These are phyloP conservation scores for Marasmius oreades DNA, from an alignment of 1,284 basidiomycete genomes.

Conservation along the genomic window DNA sequence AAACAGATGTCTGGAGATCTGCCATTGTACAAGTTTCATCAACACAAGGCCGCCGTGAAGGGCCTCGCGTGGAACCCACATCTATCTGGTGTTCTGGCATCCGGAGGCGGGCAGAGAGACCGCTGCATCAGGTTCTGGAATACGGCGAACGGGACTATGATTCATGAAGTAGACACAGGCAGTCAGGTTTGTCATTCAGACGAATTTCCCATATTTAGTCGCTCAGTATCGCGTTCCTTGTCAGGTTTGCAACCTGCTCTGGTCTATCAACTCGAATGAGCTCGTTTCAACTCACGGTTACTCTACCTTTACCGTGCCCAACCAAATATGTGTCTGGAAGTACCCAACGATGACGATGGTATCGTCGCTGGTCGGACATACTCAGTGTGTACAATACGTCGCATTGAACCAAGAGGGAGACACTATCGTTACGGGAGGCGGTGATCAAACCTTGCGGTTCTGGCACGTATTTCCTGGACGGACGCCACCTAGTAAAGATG, in stretches of 20 bases:
- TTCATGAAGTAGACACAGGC: conserved; percentile 86
- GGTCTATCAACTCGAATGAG: conserved; percentile 96
- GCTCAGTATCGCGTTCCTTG: conserved; percentile 7
- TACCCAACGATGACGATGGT: conserved; percentile 93
- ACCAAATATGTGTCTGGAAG: conserved; percentile 98
- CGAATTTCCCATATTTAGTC: not conserved
- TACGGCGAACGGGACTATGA: conserved; percentile 82
- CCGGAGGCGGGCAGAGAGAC: conserved; percentile 94
- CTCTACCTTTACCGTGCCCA: conserved; percentile 88
- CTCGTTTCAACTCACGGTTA: conserved; percentile 97
- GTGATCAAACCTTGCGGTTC: conserved; percentile 94
- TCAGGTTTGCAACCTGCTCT: conserved; percentile 95
- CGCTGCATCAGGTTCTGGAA: conserved; percentile 99
- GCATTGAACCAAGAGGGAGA: conserved; percentile 96
- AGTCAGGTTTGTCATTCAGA: conserved; percentile 66
- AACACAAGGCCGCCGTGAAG: conserved; percentile 96
- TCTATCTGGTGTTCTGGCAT: conserved; percentile 85
- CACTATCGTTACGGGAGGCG: conserved; percentile 96
- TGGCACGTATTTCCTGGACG: conserved; percentile 90
- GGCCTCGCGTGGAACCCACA: conserved; percentile 98
- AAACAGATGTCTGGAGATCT: conserved; percentile 36
- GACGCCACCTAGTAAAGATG: conserved; percentile 37
- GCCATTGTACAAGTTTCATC: conserved; percentile 91
- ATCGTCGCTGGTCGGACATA: conserved; percentile 91
- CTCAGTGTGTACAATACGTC: conserved; percentile 90